phyloP scores from a whole-genome alignment of 805 yeast genomes.

The Candida suzukii region DNA sequence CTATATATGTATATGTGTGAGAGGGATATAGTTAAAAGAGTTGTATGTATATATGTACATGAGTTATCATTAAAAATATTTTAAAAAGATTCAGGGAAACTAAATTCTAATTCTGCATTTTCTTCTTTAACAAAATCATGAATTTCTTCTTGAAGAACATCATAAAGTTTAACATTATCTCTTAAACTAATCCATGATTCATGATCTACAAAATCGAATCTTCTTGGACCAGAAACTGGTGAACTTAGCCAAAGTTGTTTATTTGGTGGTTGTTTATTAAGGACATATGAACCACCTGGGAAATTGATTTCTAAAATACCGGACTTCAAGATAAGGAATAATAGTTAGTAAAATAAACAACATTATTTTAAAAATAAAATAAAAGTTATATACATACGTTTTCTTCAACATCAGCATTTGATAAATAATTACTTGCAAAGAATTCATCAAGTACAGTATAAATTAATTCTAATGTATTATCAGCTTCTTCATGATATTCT shows the following conservation, averaged over 20 bases:
- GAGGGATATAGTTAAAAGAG: too few species aligned
- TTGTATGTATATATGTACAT: too few species aligned
- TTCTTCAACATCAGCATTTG: conserved; percentile 65
- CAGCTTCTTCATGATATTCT: conserved; percentile 60
- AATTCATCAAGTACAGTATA: conserved; percentile 62
- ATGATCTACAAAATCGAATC: conserved; percentile 59
- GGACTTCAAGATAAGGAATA: conserved; percentile 8
- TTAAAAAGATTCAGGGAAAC: not conserved
- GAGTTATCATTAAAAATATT: too few species aligned
- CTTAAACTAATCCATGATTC: conserved; percentile 78
- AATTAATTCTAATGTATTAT: conserved; percentile 61
- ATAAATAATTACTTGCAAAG: conserved; percentile 39
- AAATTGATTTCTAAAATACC: conserved; percentile 78
- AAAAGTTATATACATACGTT: conserved; percentile 29
- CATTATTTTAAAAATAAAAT: not conserved
- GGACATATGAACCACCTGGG: conserved; percentile 82
- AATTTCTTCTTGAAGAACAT: conserved; percentile 47
- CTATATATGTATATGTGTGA: too few species aligned
- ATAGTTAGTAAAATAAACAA: not conserved
- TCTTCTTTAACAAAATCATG: conserved; percentile 8
- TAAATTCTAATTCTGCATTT: not conserved
- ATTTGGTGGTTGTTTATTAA: conserved; percentile 96
- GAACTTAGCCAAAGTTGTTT: conserved; percentile 94
- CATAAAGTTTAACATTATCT: conserved; percentile 44
- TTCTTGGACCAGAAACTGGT: conserved; percentile 89